A percentile compares a stretch with the other conserved stretches of the same genome.
These are phyloP conservation scores for Cyphellophora europaea DNA, from an alignment of 2,329 filamentous ascomycete genomes.

Conservation along the genomic window DNA sequence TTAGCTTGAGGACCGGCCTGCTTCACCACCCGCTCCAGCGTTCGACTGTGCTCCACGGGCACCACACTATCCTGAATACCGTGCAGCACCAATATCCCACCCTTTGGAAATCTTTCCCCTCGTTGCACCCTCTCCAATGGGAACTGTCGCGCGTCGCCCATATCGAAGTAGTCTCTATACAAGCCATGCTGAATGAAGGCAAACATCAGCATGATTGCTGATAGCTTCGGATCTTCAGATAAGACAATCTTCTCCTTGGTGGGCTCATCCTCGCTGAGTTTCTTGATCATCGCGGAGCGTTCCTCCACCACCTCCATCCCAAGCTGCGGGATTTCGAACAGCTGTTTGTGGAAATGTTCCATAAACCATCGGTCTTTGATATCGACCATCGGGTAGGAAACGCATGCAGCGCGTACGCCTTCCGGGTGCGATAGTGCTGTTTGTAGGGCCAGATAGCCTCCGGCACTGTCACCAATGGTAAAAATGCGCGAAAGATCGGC, in stretches of 20 bases:
- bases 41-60: constrained; percentile 19
- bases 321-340: constrained; percentile 11
- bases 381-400: constrained; percentile 26
- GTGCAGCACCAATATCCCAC: constrained; percentile 26
- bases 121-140: constrained; percentile 23
- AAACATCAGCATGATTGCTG: background rate
- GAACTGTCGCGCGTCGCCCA: constrained; percentile 11
- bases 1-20: constrained; percentile 17
- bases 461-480: constrained; percentile 23
- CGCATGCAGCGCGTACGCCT: constrained; percentile 23
- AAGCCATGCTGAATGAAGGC: constrained; percentile 5
- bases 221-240: constrained; percentile 1
- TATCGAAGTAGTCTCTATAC: constrained; percentile 2
- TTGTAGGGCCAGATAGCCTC: constrained; percentile 22
- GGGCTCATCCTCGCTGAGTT: background rate
- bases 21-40: constrained; percentile 21
- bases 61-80: constrained; percentile 25
- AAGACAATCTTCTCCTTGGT: background rate
- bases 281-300: constrained; percentile 23
- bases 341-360: constrained; percentile 5
- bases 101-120: constrained; percentile 19
- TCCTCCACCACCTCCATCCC: constrained; percentile 15
- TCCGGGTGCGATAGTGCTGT: constrained; percentile 20
- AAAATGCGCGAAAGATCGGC: constrained; percentile 21
- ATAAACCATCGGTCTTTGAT: constrained; percentile 15